Evolutionary conservation across 805 yeast species (phyloP), one percentile per base, ranked within the genome.

Genomic region (Candida coleopterorum): DNA sequence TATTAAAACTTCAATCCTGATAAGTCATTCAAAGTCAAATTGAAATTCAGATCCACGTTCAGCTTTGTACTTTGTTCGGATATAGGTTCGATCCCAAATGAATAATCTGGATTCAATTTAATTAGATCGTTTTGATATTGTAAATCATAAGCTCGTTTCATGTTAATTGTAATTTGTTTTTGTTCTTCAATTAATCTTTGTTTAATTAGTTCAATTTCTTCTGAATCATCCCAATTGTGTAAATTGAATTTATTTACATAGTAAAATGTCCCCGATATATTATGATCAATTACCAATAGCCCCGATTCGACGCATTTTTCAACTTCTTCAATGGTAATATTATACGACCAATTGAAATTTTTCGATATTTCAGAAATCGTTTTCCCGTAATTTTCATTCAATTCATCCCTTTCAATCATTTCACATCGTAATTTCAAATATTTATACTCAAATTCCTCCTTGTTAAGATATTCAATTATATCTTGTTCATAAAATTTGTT

Each of bases 261-360:
- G 55, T 77, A 85, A 34, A 73, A 70, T 3, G 77, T 69, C 0
- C 93, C 94, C 33, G 77, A 70, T 1, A 81, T 63, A 45, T 79
- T 78, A 47, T 79, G 78, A 58, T 85, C 95, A 4, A 84, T 65
- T 14, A 82, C 75, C 2, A 85, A 50, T 2, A 60, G 54, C 4
- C 86, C 88, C 2, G 58, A 52, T 2, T 63, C 68, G n/a, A 84
- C 70, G 14, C 82, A 77, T 38, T 68, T 60, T 38, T 75, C 74
- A 9, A 85, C 55, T 40, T 84, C 82, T 50, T 84, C 90, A 9
- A 60, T 62, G 7, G 87, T 70, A 10, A 85, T 75, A 18, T 75
- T 73, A 25, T 79, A 60, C 14, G 87, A 77, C 85, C 89, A 83
- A 35, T 73, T 71, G 42, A 79, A 77, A 32, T 64, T 51, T 25